A percentile compares a stretch with the other conserved stretches of the same genome.
These are phyloP conservation scores for Scutellaria baicalensis DNA, from an alignment of 257 asterid genomes.

Conservation along the genomic window DNA sequence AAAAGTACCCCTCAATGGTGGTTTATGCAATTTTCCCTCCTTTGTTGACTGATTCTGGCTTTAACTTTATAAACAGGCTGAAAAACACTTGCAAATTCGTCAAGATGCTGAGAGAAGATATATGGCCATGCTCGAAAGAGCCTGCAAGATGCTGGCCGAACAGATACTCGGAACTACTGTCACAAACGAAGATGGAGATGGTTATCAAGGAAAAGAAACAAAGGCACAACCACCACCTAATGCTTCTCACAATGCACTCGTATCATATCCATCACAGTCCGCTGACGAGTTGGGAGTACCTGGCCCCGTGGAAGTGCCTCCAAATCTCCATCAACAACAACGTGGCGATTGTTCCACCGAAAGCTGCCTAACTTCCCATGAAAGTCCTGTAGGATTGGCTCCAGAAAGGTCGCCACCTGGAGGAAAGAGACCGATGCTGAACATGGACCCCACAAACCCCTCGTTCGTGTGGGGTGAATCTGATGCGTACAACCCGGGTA, in stretches of 20 bases:
- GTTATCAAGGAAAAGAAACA: constrained; percentile 29
- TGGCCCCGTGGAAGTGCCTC: constrained; percentile 28
- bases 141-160: constrained; percentile 74
- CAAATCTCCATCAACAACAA: constrained; percentile 42
- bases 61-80: constrained; percentile 44
- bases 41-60: not conserved
- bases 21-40: too few relatives aligned
- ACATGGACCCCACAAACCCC: constrained; percentile 37
- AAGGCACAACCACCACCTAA: constrained; percentile 13
- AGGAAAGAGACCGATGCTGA: constrained; percentile 36
- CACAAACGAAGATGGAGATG: constrained; percentile 29
- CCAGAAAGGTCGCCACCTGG: constrained; percentile 49
- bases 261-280: constrained; percentile 34
- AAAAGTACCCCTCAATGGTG: not conserved
- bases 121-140: constrained; percentile 66
- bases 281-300: constrained; percentile 26
- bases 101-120: constrained; percentile 71
- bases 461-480: constrained; percentile 52
- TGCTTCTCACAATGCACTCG: constrained; percentile 18
- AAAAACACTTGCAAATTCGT: constrained; percentile 75
- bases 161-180: constrained; percentile 56
- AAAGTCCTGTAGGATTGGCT: constrained; percentile 49
- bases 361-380: constrained; percentile 81
- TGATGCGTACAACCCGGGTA: constrained; percentile 30
- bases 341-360: constrained; percentile 56